These are phyloP conservation scores for Russula foetens DNA, from an alignment of 768 basidiomycete species.

Conservation along the genomic window DNA sequence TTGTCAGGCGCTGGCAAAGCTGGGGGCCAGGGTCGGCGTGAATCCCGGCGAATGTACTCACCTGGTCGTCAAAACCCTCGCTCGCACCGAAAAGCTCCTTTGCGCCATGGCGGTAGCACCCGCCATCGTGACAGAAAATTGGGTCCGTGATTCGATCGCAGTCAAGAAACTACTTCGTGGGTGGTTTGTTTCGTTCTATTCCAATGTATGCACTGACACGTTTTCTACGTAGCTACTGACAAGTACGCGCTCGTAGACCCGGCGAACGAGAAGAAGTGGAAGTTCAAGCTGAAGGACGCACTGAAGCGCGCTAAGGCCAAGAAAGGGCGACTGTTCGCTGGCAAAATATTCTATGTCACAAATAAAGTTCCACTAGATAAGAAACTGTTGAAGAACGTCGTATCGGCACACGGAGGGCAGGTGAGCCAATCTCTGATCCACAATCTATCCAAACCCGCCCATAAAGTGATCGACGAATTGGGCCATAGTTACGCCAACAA, in stretches of 20 bases:
- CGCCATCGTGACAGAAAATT: conserved; percentile 53
- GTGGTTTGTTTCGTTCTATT: conserved; percentile 23
- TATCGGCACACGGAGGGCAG: conserved; percentile 63
- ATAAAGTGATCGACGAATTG: not conserved
- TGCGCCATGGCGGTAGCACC: conserved; percentile 61
- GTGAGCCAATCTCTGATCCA: conserved; percentile 28
- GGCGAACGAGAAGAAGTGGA: conserved; percentile 55
- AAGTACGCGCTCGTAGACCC: conserved; percentile 54
- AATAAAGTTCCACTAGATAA: conserved; percentile 49
- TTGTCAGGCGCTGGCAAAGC: conserved; percentile 45
- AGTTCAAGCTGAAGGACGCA: conserved; percentile 54
- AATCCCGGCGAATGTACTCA: conserved; percentile 70
- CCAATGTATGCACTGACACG: not conserved
- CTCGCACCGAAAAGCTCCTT: conserved; percentile 84
- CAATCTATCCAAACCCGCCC: not conserved
- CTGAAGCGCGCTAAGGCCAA: conserved; percentile 47
- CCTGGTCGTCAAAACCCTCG: conserved; percentile 57
- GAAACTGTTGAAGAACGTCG: conserved; percentile 59
- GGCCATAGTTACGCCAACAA: conserved; percentile 34
- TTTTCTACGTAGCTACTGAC: conserved; percentile 44
- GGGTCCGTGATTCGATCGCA: conserved; percentile 56
- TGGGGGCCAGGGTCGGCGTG: conserved; percentile 60
- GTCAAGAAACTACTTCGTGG: conserved; percentile 55
- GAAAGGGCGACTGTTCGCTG: conserved; percentile 49
- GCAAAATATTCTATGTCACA: conserved; percentile 70